These are phyloP conservation scores for Talaromyces adpressus DNA, from an alignment of 495 filamentous ascomycete genomes.

Conservation along the genomic window DNA sequence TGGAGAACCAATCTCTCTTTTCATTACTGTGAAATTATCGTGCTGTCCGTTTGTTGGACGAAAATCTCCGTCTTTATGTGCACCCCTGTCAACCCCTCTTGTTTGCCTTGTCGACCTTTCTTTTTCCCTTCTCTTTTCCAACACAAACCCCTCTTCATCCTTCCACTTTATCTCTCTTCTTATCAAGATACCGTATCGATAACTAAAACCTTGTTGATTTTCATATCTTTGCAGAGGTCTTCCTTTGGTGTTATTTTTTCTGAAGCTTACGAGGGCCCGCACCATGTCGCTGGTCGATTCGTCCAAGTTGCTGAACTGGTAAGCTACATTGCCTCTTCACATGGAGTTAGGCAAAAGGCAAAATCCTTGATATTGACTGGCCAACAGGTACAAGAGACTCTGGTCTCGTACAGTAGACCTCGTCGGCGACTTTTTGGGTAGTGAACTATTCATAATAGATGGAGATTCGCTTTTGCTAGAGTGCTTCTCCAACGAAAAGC, in stretches of 20 bases:
- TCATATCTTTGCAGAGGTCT: not conserved
- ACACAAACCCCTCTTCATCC: not conserved
- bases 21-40: not conserved
- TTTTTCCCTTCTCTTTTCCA: not conserved
- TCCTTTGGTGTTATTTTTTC: not conserved
- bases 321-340: not conserved
- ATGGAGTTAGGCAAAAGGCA: not conserved
- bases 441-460: slow-evolving; percentile 64
- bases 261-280: not conserved
- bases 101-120: not conserved
- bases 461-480: slow-evolving; percentile 63
- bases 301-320: not conserved
- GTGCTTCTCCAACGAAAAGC: slow-evolving; percentile 47
- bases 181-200: no score
- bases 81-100: not conserved
- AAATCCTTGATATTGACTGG: not conserved
- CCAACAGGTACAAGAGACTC: not conserved
- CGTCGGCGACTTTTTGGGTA: slow-evolving; percentile 64
- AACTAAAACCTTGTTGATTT: no score
- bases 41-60: not conserved
- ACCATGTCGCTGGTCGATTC: not conserved
- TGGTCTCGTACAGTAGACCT: slow-evolving; percentile 21
- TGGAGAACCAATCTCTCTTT: not conserved
- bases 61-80: not conserved
- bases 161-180: not conserved